Percentiles rank a stretch among this genome's conserved stretches.
Conservation (phyloP, 1,139 yeast species). For the Geotrichum europaeum region DNA sequence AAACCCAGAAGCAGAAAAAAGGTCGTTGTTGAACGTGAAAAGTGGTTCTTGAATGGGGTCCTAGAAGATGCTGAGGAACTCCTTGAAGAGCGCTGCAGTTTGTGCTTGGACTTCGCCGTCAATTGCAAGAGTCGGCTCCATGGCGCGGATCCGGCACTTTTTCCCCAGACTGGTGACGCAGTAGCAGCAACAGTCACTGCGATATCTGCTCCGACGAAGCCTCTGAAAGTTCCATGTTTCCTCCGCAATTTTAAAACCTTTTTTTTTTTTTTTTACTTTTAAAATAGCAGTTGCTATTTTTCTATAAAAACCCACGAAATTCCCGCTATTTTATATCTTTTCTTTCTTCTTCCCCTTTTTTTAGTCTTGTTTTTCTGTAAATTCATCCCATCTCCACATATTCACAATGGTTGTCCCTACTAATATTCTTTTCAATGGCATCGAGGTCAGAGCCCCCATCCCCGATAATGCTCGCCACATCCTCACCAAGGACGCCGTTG, state of each 20-base stretch:
- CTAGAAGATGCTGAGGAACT: no score
- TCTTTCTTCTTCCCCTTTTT: background rate
- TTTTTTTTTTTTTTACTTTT: background rate
- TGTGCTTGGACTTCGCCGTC: no score
- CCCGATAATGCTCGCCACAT: conserved; percentile 54
- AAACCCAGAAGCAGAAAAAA: no score
- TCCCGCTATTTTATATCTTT: conserved; percentile 1
- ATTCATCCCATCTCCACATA: background rate
- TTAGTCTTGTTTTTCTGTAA: background rate
- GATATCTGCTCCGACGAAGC: background rate
- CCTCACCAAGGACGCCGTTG: conserved; percentile 60
- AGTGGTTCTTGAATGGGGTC: no score
- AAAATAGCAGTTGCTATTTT: background rate
- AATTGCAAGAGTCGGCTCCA: background rate
- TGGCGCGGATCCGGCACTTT: background rate
- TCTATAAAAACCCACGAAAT: conserved; percentile 8
- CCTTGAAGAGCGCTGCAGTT: no score
- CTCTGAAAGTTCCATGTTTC: conserved; percentile 9
- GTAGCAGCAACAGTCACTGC: background rate
- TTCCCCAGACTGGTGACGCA: background rate
- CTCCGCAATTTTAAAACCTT: conserved; percentile 8
- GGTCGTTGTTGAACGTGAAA: no score
- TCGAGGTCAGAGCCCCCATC: conserved; percentile 58
- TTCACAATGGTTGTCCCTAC: conserved; percentile 34
- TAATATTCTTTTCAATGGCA: conserved; percentile 45